Percentiles rank a stretch among this genome's conserved stretches.
Evolutionary conservation across 108 stramenopile species (phyloP).

Genomic region (Nitzschia palea): DNA sequence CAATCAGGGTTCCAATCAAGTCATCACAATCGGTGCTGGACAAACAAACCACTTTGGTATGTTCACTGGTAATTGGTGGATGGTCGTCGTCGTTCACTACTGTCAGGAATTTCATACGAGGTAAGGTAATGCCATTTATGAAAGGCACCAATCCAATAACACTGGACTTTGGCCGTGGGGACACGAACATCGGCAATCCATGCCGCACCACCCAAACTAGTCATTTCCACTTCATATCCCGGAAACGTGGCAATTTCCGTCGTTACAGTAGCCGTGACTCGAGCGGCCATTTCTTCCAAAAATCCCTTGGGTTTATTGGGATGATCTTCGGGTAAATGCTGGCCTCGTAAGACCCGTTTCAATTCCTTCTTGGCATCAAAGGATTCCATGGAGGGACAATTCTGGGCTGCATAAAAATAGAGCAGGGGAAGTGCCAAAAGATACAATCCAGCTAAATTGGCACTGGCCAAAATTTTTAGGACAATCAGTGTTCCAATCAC

Average conservation of each 20-base stretch:
- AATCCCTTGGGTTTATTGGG: constrained; percentile 67
- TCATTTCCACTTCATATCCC: constrained; percentile 56
- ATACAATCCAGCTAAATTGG: constrained; percentile 11
- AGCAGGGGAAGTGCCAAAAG: constrained; percentile 49
- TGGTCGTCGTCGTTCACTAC: too few relatives aligned
- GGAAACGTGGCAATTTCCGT: constrained; percentile 63
- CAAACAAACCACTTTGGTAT: too few relatives aligned
- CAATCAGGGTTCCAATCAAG: too few relatives aligned
- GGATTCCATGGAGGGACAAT: constrained; percentile 48
- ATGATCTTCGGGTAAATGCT: constrained; percentile 67
- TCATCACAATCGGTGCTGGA: too few relatives aligned
- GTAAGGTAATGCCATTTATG: constrained; percentile 47
- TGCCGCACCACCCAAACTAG: constrained; percentile 42
- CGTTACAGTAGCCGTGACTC: constrained; percentile 58
- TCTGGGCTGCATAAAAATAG: constrained; percentile 56
- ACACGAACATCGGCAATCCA: constrained; percentile 49
- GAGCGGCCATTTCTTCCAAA: constrained; percentile 46
- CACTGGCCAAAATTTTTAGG: not conserved
- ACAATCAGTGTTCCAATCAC: not conserved
- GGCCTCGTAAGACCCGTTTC: constrained; percentile 71
- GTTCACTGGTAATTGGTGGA: too few relatives aligned
- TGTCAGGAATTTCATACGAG: not conserved
- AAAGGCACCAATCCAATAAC: constrained; percentile 71
- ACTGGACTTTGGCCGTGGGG: constrained; percentile 47
- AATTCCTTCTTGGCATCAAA: constrained; percentile 81